A percentile compares a stretch with the other conserved stretches of the same genome.
phyloP scores from a whole-genome alignment of 2,329 filamentous ascomycete genomes.

The Penicillium hordei region DNA sequence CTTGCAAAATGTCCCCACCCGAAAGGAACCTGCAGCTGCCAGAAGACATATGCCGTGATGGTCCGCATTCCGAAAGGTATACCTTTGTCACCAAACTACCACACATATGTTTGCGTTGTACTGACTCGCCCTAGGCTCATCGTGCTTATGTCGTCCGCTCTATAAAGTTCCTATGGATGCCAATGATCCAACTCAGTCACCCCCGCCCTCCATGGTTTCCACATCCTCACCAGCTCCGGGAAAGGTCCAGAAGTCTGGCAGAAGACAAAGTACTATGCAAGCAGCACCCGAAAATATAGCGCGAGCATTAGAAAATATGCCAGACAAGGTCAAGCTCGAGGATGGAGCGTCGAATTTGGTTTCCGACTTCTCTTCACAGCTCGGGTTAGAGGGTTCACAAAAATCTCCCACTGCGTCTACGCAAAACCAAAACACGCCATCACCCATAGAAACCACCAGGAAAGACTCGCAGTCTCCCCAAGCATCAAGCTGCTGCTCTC shows the following conservation, averaged over 20 bases:
- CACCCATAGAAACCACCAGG: background rate
- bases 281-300: slow-evolving; percentile 36
- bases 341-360: slow-evolving; percentile 15
- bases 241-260: slow-evolving; percentile 39
- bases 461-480: background rate
- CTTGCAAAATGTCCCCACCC: slow-evolving; percentile 50
- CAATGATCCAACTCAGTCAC: slow-evolving; percentile 16
- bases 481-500: slow-evolving; percentile 28
- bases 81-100: background rate
- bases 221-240: slow-evolving; percentile 29
- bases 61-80: slow-evolving; percentile 47
- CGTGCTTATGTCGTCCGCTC: slow-evolving; percentile 43
- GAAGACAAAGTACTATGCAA: slow-evolving; percentile 36
- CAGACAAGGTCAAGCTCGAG: slow-evolving; percentile 25
- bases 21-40: slow-evolving; percentile 44
- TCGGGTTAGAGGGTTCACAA: slow-evolving; percentile 6
- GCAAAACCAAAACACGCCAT: background rate
- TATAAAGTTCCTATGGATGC: slow-evolving; percentile 36
- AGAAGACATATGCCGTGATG: slow-evolving; percentile 47
- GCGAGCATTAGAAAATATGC: slow-evolving; percentile 34
- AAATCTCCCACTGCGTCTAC: background rate
- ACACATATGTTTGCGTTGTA: background rate
- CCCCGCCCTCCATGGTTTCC: slow-evolving; percentile 17
- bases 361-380: slow-evolving; percentile 12
- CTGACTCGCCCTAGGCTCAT: slow-evolving; percentile 35